Base-by-base conservation (phyloP, 305 asterid species). In the Rubia peregrina region DNA sequence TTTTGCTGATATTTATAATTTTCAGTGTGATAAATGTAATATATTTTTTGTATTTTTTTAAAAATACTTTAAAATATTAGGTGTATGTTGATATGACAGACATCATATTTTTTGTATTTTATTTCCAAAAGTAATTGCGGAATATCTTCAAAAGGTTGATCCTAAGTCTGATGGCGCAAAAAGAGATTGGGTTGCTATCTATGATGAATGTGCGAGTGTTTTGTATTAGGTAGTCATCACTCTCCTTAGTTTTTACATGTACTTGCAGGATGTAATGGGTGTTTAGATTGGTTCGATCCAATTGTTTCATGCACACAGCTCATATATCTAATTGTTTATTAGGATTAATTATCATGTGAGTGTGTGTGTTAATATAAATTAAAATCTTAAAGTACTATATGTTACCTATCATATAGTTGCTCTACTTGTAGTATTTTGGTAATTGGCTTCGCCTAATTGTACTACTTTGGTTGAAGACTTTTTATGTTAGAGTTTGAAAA, bases 161-260 rank as follows among this genome's bases (percentile, higher is more conserved):
- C 98, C 98, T 9, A 93, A 93, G 83, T 93, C 98, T 13, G 98
- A 93, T 71, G 98, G 98, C 73, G 98, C 98, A 51, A 93, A 93
- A 85, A 85, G 98, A 84, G 98, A 93, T 68, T 93, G 96, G 98
- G 98, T 90, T 67, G 97, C 97, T 70, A 91, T 93, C 69, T 89
- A 93, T 46, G 98, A 93, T 62, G 98, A 93, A 80, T 93, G 98
- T 76, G 98, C 97, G 49, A 91, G 69, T 79, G 98, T 93, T 69
- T 85, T 90, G 56, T 93, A 93, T 83, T 89, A 90, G 88, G 98
- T 90, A 73, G 77, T 38, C 59, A 51, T 1, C 14, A 40, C 69
- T 55, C 65, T 41, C 57, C 67, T 40, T 70, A 24, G 30, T 61
- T 70, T 38, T 65, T 71, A 19, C n/a, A 16, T 44, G 56, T 36